phyloP scores from a whole-genome alignment of 1,284 basidiomycete genomes.

The Ustilago cynodontis region DNA sequence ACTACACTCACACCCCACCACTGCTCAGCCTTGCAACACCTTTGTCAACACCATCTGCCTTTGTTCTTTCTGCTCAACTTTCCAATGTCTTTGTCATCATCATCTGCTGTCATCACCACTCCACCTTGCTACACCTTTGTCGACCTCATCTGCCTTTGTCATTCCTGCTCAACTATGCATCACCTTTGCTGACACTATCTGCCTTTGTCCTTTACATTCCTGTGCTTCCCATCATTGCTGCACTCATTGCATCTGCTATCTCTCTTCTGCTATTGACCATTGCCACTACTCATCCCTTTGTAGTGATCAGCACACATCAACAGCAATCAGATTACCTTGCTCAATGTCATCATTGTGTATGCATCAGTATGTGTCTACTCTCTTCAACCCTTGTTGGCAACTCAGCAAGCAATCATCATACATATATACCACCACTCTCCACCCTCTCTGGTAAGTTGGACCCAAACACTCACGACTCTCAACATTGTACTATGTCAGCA shows the following conservation, averaged over 20 bases:
- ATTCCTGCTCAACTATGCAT: neutral
- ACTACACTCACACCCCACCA: neutral
- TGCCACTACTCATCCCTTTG: neutral
- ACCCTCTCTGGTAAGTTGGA: neutral
- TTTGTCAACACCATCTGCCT: neutral
- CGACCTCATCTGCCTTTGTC: neutral
- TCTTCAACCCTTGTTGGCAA: neutral
- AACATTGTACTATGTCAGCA: neutral
- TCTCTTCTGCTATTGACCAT: neutral
- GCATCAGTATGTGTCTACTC: neutral
- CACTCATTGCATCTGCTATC: neutral
- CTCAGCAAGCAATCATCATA: neutral
- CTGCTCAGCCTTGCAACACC: slow-evolving; percentile 1
- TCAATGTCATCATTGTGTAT: neutral
- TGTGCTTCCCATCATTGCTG: neutral
- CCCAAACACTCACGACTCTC: neutral
- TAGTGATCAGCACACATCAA: neutral
- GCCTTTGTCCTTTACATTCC: neutral
- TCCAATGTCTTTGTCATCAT: neutral
- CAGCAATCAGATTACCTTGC: neutral
- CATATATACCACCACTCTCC: neutral
- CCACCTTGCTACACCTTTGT: no score
- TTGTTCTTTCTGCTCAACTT: slow-evolving; percentile 1
- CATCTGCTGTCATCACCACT: neutral
- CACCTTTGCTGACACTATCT: neutral